Base-by-base conservation (phyloP, 2,329 filamentous ascomycete species). In the Paramyrothecium sp. region DNA sequence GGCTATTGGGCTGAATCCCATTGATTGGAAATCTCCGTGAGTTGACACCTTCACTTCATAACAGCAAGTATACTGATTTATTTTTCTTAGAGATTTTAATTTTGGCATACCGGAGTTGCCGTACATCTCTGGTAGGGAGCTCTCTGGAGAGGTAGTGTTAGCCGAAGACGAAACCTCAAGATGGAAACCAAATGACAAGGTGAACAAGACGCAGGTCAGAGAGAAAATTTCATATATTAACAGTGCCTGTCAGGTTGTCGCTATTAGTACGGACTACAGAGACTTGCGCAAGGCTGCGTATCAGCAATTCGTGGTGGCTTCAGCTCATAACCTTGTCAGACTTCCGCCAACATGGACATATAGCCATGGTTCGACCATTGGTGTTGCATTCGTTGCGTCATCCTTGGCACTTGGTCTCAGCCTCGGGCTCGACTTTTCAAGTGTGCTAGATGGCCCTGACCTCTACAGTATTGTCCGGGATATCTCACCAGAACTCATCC, bases 21-120 rank as follows among this genome's bases (percentile, higher is more conserved):
- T 91, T 56, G 89, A 89, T 67, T 89, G 84, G 85, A 89, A 89
- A 74, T 81, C 83, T 59, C 85, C 86, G 86, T 88, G 74, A 61
- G 83, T 78, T 46, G 26, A 56, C 52, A 13, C 54, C 17, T 21
- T 26, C n/a, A 20, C 26, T 16, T 26, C 33, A 23, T 53, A 3
- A 10, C 10, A 3, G 12, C 16, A 44, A 34, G 3, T 23, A 5
- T 4, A 30, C 26, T 30, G 10, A 30, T 10, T 30, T 26, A 12
- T 26, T 34, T 7, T 56, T n/a, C n/a, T 38, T 53, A 88, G 86
- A 7, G 87, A 88, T 63, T 90, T 82, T 69, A 86, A 86, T 65
- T 90, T 89, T 66, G 86, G 83, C 51, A 83, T 89, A 51, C 87
- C 88, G 0, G 74, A 75, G 13, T 76, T 89, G 7, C 87, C 88